phyloP scores from a whole-genome alignment of 768 basidiomycete species.

The Coprinellus aureogranulatus region DNA sequence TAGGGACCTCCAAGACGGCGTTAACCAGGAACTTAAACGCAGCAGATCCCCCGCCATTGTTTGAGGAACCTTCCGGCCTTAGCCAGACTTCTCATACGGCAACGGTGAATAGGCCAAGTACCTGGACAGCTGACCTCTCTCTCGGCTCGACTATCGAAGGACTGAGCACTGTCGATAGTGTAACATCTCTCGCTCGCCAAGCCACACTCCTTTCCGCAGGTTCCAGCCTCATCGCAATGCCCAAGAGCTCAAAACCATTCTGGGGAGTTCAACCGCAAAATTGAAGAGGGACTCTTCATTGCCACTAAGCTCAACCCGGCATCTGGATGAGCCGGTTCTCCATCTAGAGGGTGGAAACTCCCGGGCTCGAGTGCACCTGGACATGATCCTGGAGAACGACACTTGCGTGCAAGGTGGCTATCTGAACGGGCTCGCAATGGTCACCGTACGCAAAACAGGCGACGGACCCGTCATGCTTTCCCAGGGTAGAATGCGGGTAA shows the following conservation, averaged over 20 bases:
- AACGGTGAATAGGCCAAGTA: not conserved
- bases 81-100: too few relatives aligned
- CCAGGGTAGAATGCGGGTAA: constrained; percentile 73
- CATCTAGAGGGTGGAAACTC: constrained; percentile 68
- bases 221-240: constrained; percentile 49
- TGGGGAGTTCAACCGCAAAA: constrained; percentile 59
- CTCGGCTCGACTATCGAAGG: not conserved
- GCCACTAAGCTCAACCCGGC: constrained; percentile 25
- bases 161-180: not conserved
- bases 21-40: too few relatives aligned
- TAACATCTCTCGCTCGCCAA: constrained; percentile 1
- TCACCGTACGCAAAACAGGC: constrained; percentile 56
- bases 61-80: too few relatives aligned
- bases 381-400: constrained; percentile 74
- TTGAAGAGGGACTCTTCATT: constrained; percentile 54
- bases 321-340: constrained; percentile 19
- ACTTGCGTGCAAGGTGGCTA: constrained; percentile 76
- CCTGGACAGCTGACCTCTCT: not conserved
- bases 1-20: too few relatives aligned
- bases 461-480: constrained; percentile 62
- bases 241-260: constrained; percentile 57
- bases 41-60: too few relatives aligned
- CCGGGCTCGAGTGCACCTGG: constrained; percentile 75
- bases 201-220: constrained; percentile 51
- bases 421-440: constrained; percentile 66